These are phyloP conservation scores for Apiotrichum brassicae DNA, from an alignment of 1,284 basidiomycete species.

Conservation along the genomic window DNA sequence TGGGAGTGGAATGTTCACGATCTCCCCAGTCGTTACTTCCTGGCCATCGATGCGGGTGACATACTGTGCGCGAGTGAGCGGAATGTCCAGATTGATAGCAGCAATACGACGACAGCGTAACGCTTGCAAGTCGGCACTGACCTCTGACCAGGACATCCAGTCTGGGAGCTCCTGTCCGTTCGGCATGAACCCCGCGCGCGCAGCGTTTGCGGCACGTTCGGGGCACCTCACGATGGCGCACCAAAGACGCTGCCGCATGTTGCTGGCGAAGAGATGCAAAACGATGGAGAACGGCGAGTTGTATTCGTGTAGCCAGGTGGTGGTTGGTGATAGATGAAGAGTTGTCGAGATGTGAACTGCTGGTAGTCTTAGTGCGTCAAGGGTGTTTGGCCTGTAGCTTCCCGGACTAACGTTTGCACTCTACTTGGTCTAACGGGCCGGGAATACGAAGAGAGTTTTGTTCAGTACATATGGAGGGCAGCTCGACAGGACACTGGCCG, in stretches of 20 bases:
- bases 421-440: too few relatives aligned
- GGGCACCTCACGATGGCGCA: constrained; percentile 16
- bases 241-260: constrained; percentile 9
- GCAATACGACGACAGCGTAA: too few relatives aligned
- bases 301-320: background rate
- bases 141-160: constrained; percentile 24
- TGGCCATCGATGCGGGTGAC: constrained; percentile 18
- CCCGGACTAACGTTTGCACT: too few relatives aligned
- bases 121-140: too few relatives aligned
- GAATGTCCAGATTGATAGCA: background rate
- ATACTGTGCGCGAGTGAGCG: constrained; percentile 9
- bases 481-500: too few relatives aligned
- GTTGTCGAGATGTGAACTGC: too few relatives aligned
- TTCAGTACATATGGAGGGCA: too few relatives aligned
- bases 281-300: background rate
- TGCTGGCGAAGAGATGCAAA: background rate
- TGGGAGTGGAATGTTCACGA: constrained; percentile 25
- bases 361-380: background rate
- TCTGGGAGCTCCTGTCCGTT: constrained; percentile 25
- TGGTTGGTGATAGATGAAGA: background rate
- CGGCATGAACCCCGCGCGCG: constrained; percentile 12
- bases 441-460: too few relatives aligned
- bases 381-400: too few relatives aligned
- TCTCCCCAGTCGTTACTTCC: constrained; percentile 17
- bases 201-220: background rate